Conservation (phyloP, 129 eudicot genomes). For the Lactuca sativa region DNA sequence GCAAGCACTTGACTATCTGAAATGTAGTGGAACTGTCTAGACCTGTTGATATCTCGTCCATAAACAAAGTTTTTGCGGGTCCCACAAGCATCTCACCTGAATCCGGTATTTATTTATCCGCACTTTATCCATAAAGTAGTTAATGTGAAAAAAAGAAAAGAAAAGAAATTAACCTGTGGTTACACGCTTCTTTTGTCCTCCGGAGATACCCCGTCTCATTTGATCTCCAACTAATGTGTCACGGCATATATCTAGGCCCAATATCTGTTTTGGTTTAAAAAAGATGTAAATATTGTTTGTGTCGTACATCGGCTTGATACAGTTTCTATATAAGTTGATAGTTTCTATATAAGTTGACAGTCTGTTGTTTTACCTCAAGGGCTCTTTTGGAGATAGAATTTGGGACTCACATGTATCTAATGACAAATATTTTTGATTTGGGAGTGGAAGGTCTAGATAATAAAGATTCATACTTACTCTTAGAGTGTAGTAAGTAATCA, state of each 20-base stretch:
- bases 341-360: too few species aligned
- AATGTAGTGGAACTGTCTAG: slow-evolving; percentile 97
- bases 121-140: neutral
- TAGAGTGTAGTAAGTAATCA: slow-evolving; percentile 71
- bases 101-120: too few species aligned
- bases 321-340: too few species aligned
- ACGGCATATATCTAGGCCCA: slow-evolving; percentile 81
- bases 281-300: neutral
- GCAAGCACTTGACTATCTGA: slow-evolving; percentile 94
- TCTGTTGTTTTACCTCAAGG: too few species aligned
- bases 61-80: slow-evolving; percentile 82
- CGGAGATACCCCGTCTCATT: slow-evolving; percentile 85
- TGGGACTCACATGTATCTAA: too few species aligned
- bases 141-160: too few species aligned
- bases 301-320: too few species aligned
- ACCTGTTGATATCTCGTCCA: slow-evolving; percentile 98
- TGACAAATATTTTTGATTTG: neutral
- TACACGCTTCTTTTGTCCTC: slow-evolving; percentile 89
- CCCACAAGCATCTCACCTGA: slow-evolving; percentile 94
- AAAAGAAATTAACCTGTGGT: slow-evolving; percentile 39
- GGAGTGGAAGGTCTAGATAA: neutral
- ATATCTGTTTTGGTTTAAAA: slow-evolving; percentile 40
- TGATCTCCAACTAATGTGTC: slow-evolving; percentile 90
- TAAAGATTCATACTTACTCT: slow-evolving; percentile 43
- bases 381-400: too few species aligned